Conservation (phyloP, 106 monocot species). For the Agapanthus africanus region DNA sequence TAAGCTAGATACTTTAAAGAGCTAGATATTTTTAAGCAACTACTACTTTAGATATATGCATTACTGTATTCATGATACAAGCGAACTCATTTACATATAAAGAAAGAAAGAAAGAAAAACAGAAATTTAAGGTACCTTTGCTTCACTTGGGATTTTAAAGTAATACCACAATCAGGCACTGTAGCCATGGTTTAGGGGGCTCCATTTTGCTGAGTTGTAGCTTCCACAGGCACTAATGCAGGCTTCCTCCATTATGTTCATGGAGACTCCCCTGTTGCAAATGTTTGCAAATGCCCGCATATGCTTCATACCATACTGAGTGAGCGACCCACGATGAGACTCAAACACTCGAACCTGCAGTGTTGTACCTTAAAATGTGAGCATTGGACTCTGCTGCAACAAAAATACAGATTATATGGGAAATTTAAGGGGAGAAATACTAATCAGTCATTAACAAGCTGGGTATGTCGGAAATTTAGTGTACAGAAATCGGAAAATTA, state of each 20-base stretch:
- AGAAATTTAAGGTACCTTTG: neutral
- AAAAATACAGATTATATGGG: too few species aligned
- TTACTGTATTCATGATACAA: neutral
- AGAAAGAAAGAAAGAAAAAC: too few species aligned
- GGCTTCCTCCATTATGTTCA: conserved; percentile 42
- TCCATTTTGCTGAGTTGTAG: conserved; percentile 31
- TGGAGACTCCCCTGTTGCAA: conserved; percentile 52
- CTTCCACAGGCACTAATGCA: conserved; percentile 36
- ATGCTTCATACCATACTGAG: conserved; percentile 93
- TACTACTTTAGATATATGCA: neutral
- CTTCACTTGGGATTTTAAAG: neutral
- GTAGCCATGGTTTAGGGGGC: conserved; percentile 23
- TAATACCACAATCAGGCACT: conserved; percentile 26
- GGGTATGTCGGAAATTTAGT: too few species aligned
- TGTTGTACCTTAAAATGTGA: too few species aligned
- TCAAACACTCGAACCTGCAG: conserved; percentile 71
- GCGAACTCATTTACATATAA: neutral
- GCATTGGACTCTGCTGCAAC: too few species aligned
- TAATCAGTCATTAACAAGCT: too few species aligned
- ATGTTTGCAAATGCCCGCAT: conserved; percentile 86
- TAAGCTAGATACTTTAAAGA: neutral
- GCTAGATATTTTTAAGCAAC: neutral
- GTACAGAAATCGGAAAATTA: too few species aligned
- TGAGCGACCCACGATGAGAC: conserved; percentile 63
- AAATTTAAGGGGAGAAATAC: too few species aligned